Evolutionary conservation across 1,284 basidiomycete genomes (phyloP), one percentile per base, ranked within the genome.

Genomic region (Austroboletus niveus): DNA sequence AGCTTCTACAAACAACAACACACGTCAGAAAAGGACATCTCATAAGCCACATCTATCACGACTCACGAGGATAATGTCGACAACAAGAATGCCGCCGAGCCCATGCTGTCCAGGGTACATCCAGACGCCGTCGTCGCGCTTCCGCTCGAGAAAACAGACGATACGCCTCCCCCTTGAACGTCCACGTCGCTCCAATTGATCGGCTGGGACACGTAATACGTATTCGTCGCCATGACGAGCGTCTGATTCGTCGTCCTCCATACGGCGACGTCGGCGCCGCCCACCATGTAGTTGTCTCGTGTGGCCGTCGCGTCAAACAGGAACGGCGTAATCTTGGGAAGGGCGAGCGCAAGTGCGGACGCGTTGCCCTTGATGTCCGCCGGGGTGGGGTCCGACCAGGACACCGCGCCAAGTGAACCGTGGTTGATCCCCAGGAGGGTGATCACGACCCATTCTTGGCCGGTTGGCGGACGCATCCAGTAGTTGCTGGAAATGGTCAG

Each of bases 331-430:
- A 80, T 69, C 4, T 59, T 56, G 7, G 73, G 66, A 6, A 79
- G 63, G 7, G 73, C 65, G 24, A 68, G 66, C 1, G 85, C 84
- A 30, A 89, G 72, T 2, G 62, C 55, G 0, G 84, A 82, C 1
- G 82, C 78, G 15, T 79, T 78, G 10, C 75, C 64, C 60, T 82
- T 82, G 71, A 90, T 84, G 51, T 83, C 81, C 7, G 66, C 57
- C 0, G 82, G 71, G 0, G 82, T 85, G 0, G 87, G 86, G 53
- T 87, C 83, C 48, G 75, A 74, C 87, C 87, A 90, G 1, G 87
- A 81, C 11, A 87, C 71, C 6, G 85, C 76, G 35, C 84, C 84
- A 4, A 81, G 72, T 10, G 75, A 82, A 4, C 88, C 87, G 49
- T 89, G 87, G 58, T 88, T 89, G 61, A 90, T 80, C 0, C 77